These are phyloP conservation scores for Pythium apleroticum DNA, from an alignment of 352 stramenopile genomes.

Conservation along the genomic window DNA sequence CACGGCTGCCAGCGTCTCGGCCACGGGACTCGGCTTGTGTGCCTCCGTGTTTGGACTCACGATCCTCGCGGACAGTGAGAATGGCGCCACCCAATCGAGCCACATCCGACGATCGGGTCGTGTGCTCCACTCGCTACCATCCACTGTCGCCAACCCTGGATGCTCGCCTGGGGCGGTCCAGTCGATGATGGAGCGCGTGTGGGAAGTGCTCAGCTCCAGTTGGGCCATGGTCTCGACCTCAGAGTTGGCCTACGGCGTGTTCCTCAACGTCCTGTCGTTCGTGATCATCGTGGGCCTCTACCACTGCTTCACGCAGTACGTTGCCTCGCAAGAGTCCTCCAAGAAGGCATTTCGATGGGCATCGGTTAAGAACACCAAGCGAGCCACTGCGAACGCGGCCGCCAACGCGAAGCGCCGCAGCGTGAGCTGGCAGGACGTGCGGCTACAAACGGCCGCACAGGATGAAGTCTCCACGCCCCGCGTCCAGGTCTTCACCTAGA, in stretches of 20 bases:
- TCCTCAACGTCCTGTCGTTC: conserved; percentile 75
- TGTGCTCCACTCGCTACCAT: conserved; percentile 60
- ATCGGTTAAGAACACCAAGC: not conserved
- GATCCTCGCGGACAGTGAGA: conserved; percentile 59
- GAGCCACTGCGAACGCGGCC: not conserved
- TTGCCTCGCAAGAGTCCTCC: not conserved
- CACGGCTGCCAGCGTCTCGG: conserved; percentile 40
- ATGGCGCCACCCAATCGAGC: conserved; percentile 29
- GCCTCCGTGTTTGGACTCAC: conserved; percentile 81
- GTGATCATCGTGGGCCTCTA: conserved; percentile 64
- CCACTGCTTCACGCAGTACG: conserved; percentile 50
- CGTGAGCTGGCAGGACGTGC: conserved; percentile 33
- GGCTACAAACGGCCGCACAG: conserved; percentile 8
- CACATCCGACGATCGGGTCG: conserved; percentile 57
- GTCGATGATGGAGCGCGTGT: conserved; percentile 36
- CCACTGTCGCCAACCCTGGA: conserved; percentile 22
- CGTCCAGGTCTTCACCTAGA: conserved; percentile 25
- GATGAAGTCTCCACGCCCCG: conserved; percentile 1
- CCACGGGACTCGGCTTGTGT: conserved; percentile 61
- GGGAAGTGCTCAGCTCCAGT: conserved; percentile 37
- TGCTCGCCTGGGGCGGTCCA: conserved; percentile 35
- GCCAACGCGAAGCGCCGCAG: conserved; percentile 27
- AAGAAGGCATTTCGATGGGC: conserved; percentile 20
- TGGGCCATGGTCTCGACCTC: conserved; percentile 60
- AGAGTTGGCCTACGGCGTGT: conserved; percentile 60